phyloP scores from a whole-genome alignment of 176 grass and related monocot genomes.

The Zoysia japonica region DNA sequence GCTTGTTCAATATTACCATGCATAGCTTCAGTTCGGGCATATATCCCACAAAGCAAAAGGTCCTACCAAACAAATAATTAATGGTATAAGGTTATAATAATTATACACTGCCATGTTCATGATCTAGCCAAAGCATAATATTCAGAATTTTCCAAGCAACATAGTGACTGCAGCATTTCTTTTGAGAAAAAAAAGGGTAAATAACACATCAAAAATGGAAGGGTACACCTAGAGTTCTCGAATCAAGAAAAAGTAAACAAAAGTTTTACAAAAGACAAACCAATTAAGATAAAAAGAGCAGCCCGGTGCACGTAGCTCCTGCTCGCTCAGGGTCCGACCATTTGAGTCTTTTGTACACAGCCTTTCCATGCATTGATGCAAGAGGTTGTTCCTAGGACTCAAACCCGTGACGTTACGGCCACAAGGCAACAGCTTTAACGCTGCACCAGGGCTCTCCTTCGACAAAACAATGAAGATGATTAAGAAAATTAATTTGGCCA shows the following conservation, averaged over 20 bases:
- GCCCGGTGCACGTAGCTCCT: too few species aligned
- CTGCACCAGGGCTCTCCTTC: too few species aligned
- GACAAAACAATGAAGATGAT: neutral
- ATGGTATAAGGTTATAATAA: neutral
- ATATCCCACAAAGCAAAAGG: constrained; percentile 90
- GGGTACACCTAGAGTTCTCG: neutral
- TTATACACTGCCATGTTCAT: neutral
- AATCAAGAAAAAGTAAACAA: neutral
- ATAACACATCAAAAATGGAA: neutral
- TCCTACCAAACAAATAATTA: constrained; percentile 51
- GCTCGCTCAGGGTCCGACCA: too few species aligned
- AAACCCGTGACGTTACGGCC: too few species aligned
- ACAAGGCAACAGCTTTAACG: too few species aligned
- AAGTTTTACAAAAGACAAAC: neutral
- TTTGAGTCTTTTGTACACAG: too few species aligned
- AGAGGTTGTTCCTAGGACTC: too few species aligned
- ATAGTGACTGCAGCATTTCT: constrained; percentile 13
- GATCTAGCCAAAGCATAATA: neutral
- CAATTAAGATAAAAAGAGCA: too few species aligned
- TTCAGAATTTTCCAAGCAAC: constrained; percentile 4
- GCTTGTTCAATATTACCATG: constrained; percentile 81
- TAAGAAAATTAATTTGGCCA: constrained; percentile 24
- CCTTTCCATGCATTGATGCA: too few species aligned
- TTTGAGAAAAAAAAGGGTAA: neutral
- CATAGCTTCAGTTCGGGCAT: constrained; percentile 76